A percentile compares a stretch with the other conserved stretches of the same genome.
These are phyloP conservation scores for Westerdykella ornata DNA, from an alignment of 2,329 filamentous ascomycete species.

Conservation along the genomic window DNA sequence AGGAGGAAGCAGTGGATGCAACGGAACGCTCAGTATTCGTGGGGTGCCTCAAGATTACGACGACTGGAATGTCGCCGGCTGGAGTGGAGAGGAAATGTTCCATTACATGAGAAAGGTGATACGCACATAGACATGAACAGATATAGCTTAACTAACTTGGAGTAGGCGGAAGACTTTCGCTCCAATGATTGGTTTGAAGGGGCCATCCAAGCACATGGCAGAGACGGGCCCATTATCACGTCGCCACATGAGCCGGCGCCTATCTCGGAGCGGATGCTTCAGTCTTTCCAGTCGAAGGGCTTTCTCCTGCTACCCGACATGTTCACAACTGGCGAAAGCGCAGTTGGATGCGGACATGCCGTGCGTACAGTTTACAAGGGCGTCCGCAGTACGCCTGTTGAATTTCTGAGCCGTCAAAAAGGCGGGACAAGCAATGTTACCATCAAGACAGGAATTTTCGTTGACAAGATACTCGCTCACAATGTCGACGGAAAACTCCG, in stretches of 20 bases:
- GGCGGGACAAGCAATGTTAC: constrained; percentile 12
- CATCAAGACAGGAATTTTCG: constrained; percentile 7
- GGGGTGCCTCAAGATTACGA: constrained; percentile 40
- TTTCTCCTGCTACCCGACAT: constrained; percentile 8
- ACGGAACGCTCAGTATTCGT: constrained; percentile 42
- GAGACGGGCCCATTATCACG: constrained; percentile 45
- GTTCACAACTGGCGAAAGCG: constrained; percentile 8
- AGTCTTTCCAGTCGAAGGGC: constrained; percentile 10
- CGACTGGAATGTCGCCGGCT: constrained; percentile 48
- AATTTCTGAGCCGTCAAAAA: constrained; percentile 30
- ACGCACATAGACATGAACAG: no score
- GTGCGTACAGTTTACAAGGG: constrained; percentile 6
- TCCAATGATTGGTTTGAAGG: constrained; percentile 49
- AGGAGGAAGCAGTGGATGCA: constrained; percentile 42
- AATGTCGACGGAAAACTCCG: constrained; percentile 27
- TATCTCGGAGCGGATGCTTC: constrained; percentile 26
- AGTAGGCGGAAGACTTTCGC: constrained; percentile 49
- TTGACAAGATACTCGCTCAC: constrained; percentile 44
- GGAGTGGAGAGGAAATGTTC: constrained; percentile 50
- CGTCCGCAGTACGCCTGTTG: constrained; percentile 6
- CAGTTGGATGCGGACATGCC: constrained; percentile 7
- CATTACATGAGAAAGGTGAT: constrained; percentile 47
- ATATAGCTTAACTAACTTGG: no score
- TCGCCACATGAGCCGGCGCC: constrained; percentile 51
- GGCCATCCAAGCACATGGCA: constrained; percentile 43